These are phyloP conservation scores for Bidens hawaiensis DNA, from an alignment of 140 eudicot species.

Conservation along the genomic window DNA sequence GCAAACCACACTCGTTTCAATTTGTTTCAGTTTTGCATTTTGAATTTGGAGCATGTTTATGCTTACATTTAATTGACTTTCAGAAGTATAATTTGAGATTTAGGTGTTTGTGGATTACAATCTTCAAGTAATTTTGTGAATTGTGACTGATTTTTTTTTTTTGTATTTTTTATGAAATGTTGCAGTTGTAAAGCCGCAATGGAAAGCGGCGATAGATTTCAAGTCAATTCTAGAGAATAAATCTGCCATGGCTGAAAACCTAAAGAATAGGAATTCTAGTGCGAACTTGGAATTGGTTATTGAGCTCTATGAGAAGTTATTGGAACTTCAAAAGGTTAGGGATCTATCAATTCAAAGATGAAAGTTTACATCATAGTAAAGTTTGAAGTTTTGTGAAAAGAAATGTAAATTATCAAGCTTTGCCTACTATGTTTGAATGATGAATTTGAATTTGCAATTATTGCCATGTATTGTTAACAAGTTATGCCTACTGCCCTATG, in stretches of 20 bases:
- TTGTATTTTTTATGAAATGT: too few relatives aligned
- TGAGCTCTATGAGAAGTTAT: conserved; percentile 57
- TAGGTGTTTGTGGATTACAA: background rate
- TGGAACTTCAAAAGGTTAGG: conserved; percentile 83
- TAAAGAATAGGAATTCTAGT: conserved; percentile 59
- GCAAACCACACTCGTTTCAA: too few relatives aligned
- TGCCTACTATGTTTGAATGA: too few relatives aligned
- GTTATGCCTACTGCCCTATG: too few relatives aligned
- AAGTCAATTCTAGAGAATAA: conserved; percentile 84
- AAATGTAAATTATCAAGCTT: background rate
- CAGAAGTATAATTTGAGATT: too few relatives aligned
- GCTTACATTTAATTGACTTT: too few relatives aligned
- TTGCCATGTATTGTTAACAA: too few relatives aligned
- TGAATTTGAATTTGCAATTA: too few relatives aligned
- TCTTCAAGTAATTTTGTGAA: background rate
- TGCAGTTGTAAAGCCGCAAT: conserved; percentile 59
- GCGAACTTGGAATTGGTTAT: conserved; percentile 79
- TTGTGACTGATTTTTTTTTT: background rate
- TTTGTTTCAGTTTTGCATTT: too few relatives aligned
- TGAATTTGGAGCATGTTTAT: too few relatives aligned
- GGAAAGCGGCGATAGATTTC: conserved; percentile 95
- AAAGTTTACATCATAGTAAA: background rate
- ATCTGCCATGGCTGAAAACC: conserved; percentile 58
- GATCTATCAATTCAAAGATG: conserved; percentile 15
- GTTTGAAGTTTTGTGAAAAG: background rate